A percentile compares a stretch with the other conserved stretches of the same genome.
phyloP scores from a whole-genome alignment of 129 eudicot species.

The Tagetes patula region DNA sequence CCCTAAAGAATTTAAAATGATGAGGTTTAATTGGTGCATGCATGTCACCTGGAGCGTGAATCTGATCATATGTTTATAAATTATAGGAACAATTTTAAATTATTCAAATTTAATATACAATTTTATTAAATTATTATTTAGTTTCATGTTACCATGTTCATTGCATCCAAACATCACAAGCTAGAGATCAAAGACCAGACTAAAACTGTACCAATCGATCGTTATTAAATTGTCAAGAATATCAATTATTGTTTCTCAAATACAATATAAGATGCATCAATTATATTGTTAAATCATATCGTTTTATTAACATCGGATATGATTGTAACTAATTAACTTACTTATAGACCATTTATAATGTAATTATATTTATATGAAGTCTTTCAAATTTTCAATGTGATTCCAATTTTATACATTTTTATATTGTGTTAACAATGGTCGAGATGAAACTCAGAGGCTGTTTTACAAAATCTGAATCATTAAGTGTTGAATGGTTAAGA shows the following conservation, averaged over 20 bases:
- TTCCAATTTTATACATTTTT: too few species aligned
- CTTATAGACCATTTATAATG: too few species aligned
- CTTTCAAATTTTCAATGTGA: too few species aligned
- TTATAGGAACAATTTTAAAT: slow-evolving; percentile 7
- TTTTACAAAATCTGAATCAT: too few species aligned
- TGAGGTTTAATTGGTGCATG: neutral
- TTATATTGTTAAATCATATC: too few species aligned
- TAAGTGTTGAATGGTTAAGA: too few species aligned
- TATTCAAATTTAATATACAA: neutral
- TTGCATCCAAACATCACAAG: slow-evolving; percentile 3
- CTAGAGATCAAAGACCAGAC: slow-evolving; percentile 5
- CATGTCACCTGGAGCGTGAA: slow-evolving; percentile 1
- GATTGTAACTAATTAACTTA: too few species aligned
- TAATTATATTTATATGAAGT: too few species aligned
- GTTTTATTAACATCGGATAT: too few species aligned
- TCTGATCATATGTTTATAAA: neutral
- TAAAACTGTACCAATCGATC: neutral
- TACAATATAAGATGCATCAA: neutral
- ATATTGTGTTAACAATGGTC: too few species aligned
- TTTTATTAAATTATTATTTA: neutral
- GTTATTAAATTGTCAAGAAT: neutral
- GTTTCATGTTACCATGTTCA: slow-evolving; percentile 10
- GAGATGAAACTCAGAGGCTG: too few species aligned
- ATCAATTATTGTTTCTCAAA: neutral
- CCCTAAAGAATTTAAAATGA: neutral